These are phyloP conservation scores for Talaromyces ruber DNA, from an alignment of 495 filamentous ascomycete genomes.

Conservation along the genomic window DNA sequence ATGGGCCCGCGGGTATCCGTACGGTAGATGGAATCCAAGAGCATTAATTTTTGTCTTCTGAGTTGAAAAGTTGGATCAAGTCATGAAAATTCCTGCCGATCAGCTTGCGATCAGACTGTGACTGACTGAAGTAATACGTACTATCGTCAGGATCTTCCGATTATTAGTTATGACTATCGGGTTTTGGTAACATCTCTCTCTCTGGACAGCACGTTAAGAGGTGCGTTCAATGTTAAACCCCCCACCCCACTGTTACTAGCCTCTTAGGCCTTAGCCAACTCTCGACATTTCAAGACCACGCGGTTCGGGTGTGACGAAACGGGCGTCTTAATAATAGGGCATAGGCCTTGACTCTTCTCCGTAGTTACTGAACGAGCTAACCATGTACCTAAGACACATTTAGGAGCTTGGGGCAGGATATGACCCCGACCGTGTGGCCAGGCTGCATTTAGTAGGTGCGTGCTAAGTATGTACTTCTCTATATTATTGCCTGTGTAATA, in stretches of 20 bases:
- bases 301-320: conserved; percentile 1
- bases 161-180: neutral
- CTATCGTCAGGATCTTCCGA: neutral
- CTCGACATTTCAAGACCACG: neutral
- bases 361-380: no score
- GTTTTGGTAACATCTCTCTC: neutral
- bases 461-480: neutral
- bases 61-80: neutral
- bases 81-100: neutral
- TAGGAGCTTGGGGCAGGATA: neutral
- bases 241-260: neutral
- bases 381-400: no score
- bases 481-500: neutral
- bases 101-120: neutral
- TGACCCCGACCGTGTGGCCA: neutral
- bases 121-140: neutral
- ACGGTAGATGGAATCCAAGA: neutral
- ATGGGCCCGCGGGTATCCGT: neutral
- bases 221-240: neutral
- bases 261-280: neutral
- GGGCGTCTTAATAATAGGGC: neutral
- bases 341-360: neutral
- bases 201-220: neutral
- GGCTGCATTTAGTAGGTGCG: neutral
- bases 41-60: neutral